phyloP scores from a whole-genome alignment of 169 alveolate species.

The Neospora caninum region DNA sequence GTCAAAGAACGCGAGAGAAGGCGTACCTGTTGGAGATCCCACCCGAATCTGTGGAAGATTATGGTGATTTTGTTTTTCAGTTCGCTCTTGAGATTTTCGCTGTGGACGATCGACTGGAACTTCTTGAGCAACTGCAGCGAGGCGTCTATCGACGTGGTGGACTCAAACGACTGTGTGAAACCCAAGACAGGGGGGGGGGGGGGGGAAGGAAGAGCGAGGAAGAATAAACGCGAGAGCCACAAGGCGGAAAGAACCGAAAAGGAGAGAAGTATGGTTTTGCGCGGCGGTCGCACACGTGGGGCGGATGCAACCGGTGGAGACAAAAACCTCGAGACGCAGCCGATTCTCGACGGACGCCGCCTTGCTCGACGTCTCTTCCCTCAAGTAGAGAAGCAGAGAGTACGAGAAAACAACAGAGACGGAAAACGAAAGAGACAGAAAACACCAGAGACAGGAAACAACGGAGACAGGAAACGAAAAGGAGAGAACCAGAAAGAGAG shows the following conservation, averaged over 20 bases:
- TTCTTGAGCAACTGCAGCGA: slow-evolving; percentile 88
- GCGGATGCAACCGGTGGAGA: too few relatives aligned
- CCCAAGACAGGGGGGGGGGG: background rate
- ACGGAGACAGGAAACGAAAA: background rate
- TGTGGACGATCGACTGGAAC: slow-evolving; percentile 89
- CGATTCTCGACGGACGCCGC: too few relatives aligned
- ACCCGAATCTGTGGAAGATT: slow-evolving; percentile 91
- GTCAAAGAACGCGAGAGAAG: background rate
- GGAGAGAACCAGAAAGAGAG: background rate
- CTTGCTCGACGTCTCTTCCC: too few relatives aligned
- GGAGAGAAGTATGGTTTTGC: too few relatives aligned
- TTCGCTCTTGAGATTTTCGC: slow-evolving; percentile 88
- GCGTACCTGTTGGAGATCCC: slow-evolving; percentile 81
- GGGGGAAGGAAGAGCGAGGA: background rate
- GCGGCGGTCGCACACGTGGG: too few relatives aligned
- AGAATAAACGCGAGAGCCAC: too few relatives aligned
- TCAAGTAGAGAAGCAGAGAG: too few relatives aligned
- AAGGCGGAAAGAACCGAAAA: background rate
- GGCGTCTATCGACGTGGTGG: slow-evolving; percentile 86
- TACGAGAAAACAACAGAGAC: too few relatives aligned
- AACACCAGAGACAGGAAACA: background rate
- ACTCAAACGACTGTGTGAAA: slow-evolving; percentile 74
- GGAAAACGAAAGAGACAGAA: slow-evolving; percentile 49
- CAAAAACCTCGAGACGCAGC: too few relatives aligned
- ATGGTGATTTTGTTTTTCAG: slow-evolving; percentile 88